Conservation (phyloP, 2,329 filamentous ascomycete genomes). For the Arthrobotrys entomopaga region DNA sequence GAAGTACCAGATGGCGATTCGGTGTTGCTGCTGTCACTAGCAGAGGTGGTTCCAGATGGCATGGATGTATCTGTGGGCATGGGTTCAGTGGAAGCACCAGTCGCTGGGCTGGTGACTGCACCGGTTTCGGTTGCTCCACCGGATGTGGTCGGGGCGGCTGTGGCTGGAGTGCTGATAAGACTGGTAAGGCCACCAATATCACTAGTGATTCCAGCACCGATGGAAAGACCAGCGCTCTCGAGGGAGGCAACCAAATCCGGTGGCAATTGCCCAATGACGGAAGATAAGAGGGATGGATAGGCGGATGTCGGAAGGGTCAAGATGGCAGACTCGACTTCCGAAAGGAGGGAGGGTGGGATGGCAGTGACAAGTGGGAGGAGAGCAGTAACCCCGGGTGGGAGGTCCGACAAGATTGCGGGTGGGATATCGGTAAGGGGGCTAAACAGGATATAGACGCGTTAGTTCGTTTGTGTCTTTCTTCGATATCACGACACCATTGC, state of each 20-base stretch:
- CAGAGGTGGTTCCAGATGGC: background rate
- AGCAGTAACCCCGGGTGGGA: conserved; percentile 20
- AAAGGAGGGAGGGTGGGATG: conserved; percentile 30
- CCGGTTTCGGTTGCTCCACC: conserved; percentile 1
- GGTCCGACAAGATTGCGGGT: conserved; percentile 7
- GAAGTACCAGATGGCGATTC: conserved; percentile 6
- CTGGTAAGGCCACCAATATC: conserved; percentile 1
- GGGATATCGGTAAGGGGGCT: background rate
- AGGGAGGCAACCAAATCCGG: conserved; percentile 39
- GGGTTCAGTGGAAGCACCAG: background rate
- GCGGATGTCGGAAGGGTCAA: conserved; percentile 10
- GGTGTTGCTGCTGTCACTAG: background rate
- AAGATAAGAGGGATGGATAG: conserved; percentile 30
- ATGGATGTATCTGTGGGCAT: background rate
- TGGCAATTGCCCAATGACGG: conserved; percentile 29
- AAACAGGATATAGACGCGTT: too few species aligned
- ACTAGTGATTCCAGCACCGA: conserved; percentile 10
- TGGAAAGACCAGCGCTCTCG: conserved; percentile 9
- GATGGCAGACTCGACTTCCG: conserved; percentile 31
- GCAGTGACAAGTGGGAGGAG: conserved; percentile 18
- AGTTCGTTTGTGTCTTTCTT: too few species aligned
- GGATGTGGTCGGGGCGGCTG: conserved; percentile 30
- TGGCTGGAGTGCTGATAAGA: background rate
- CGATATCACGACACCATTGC: background rate
- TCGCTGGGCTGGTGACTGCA: background rate